phyloP scores from a whole-genome alignment of 306 rosid genomes.

The Acacia crassicarpa region DNA sequence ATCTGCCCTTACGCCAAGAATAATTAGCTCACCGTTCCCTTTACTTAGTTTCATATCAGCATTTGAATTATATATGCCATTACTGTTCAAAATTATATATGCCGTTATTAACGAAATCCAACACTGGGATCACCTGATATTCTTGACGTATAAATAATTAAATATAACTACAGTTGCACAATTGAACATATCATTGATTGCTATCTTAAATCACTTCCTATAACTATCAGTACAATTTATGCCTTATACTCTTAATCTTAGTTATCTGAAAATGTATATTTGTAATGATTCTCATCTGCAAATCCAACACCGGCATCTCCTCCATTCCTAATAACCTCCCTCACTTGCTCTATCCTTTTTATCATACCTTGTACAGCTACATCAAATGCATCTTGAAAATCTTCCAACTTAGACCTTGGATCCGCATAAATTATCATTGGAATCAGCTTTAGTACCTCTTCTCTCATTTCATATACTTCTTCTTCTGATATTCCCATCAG shows the following conservation, averaged over 20 bases:
- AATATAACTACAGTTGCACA: neutral
- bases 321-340: slow-evolving; percentile 58
- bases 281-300: slow-evolving; percentile 78
- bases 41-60: too few relatives aligned
- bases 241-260: neutral
- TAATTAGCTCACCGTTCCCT: too few relatives aligned
- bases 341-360: slow-evolving; percentile 61
- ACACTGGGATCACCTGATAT: neutral
- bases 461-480: slow-evolving; percentile 64
- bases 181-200: neutral
- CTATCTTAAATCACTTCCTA: neutral
- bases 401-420: slow-evolving; percentile 52
- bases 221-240: neutral
- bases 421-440: slow-evolving; percentile 71
- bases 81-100: too few relatives aligned
- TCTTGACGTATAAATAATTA: neutral
- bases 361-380: slow-evolving; percentile 66
- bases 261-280: slow-evolving; percentile 65
- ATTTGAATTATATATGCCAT: too few relatives aligned
- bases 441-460: slow-evolving; percentile 67
- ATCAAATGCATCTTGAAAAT: slow-evolving; percentile 76
- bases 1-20: neutral
- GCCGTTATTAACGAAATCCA: neutral
- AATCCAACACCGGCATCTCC: slow-evolving; percentile 80
- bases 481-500: slow-evolving; percentile 55